Evolutionary conservation across 148 eudicot genomes (phyloP).

Genomic region (Polygonum maritimum): DNA sequence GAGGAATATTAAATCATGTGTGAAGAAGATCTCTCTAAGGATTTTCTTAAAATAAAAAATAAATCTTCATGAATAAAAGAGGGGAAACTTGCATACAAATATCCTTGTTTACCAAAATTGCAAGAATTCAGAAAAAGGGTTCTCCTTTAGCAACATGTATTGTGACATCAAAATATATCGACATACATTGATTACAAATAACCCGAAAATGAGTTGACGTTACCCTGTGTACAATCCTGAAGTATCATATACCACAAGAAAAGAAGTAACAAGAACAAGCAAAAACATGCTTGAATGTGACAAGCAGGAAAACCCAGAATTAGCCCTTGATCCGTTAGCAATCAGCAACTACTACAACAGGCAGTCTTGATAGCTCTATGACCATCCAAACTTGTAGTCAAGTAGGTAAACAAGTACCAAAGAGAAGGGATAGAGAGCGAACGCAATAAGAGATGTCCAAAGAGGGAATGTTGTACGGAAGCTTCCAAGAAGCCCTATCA

Average conservation of each 20-base stretch:
- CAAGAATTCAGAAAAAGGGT: not conserved
- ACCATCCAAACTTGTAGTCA: slow-evolving; percentile 80
- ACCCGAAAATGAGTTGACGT: not conserved
- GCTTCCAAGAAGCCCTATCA: slow-evolving; percentile 72
- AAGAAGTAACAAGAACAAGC: not conserved
- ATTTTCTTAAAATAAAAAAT: too few species aligned
- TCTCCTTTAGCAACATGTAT: too few species aligned
- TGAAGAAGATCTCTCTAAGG: not conserved
- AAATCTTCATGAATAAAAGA: too few species aligned
- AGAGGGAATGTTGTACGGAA: slow-evolving; percentile 71
- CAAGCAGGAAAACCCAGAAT: not conserved
- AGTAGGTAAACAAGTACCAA: slow-evolving; percentile 68
- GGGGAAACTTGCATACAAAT: too few species aligned
- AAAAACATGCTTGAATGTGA: not conserved
- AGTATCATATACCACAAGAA: not conserved
- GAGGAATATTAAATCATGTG: too few species aligned
- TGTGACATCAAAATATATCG: not conserved
- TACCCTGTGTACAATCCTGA: not conserved
- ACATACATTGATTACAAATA: not conserved
- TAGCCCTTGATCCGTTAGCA: slow-evolving; percentile 3
- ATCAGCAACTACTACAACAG: not conserved
- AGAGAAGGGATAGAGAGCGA: slow-evolving; percentile 71
- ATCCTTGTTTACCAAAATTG: not conserved
- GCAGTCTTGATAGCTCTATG: slow-evolving; percentile 25
- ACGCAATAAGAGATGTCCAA: slow-evolving; percentile 71